Evolutionary conservation across 345 rosid species (phyloP).

Genomic region (Gossypium anomalum): DNA sequence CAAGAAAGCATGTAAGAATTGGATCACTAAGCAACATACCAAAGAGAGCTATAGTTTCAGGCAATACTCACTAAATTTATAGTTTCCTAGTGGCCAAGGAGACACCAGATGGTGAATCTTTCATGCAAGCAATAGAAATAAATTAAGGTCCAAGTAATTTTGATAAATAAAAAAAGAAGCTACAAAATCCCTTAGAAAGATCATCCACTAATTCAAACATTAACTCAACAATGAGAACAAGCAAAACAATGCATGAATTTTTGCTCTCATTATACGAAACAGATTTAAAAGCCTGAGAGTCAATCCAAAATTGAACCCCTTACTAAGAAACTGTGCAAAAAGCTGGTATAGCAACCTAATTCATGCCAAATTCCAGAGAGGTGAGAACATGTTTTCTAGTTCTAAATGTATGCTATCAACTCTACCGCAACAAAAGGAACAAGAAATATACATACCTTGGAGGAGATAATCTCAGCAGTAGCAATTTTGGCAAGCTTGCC

Average conservation of each 20-base stretch:
- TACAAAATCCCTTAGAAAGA: neutral
- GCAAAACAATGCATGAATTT: neutral
- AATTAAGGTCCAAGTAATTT: neutral
- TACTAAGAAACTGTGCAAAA: neutral
- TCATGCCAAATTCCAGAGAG: neutral
- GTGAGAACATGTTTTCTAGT: neutral
- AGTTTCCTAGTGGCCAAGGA: neutral
- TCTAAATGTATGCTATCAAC: neutral
- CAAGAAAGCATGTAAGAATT: neutral
- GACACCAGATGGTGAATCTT: neutral
- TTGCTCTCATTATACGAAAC: neutral
- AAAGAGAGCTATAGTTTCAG: neutral
- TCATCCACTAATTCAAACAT: neutral
- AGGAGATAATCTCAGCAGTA: constrained; percentile 84
- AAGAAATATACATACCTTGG: constrained; percentile 48
- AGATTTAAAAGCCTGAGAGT: neutral
- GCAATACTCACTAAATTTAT: neutral
- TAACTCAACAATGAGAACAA: neutral
- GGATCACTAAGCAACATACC: neutral
- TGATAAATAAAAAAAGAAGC: neutral
- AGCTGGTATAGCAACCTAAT: neutral
- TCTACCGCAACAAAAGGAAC: neutral
- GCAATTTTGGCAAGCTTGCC: constrained; percentile 90
- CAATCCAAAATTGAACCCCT: neutral
- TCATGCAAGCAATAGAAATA: neutral